Base-by-base conservation (phyloP, 1,139 yeast genomes). In the Geotrichum europaeum region DNA sequence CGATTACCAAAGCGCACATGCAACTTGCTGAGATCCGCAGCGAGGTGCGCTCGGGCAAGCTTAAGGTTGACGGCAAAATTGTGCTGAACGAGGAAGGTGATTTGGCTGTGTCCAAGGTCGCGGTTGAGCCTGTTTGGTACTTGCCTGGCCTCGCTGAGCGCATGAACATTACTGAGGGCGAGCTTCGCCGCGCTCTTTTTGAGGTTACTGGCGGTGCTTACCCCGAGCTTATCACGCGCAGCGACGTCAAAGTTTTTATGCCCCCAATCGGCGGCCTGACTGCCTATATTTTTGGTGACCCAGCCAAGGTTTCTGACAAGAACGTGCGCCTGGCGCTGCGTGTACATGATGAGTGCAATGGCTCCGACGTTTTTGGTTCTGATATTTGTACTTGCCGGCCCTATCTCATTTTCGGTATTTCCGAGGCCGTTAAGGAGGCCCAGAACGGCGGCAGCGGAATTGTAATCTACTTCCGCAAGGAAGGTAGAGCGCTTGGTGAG, bases 381-480 rank as follows among this genome's bases (percentile, higher is more conserved):
- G 87, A 84, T 67, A 83, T 84, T 58, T 84, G 87, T 70, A 84
- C 87, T 1, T 84, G 87, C 69, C 79, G 87, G 66, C 86, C 87
- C 60, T 84, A 84, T 67, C 75, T 84, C 69, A 75, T 82, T 60
- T 84, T 82, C 71, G 87, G 87, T 62, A 80, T 84, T 59, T 79
- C 81, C 60, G 87, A 83, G 70, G 85, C 86, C 49, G 86, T 82
- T 57, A 83, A 81, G 67, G 83, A 83, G 69, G 87, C 87, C 1
- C 87, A 84, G 72, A 72, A 75, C 52, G 86, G 87, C 30, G 87
- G 87, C 56, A 75, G 77, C 57, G 87, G 87, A 56, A 78, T 81
- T 51, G 85, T 83, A 58, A 78, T 84, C 55, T 83, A 84, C 70
- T 84, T 80, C 73, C 80, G 86, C 72, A 84, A 84, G 67, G 87